Evolutionary conservation across 805 yeast genomes (phyloP), one percentile per base, ranked within the genome.

Genomic region (Pichia kluyveri): DNA sequence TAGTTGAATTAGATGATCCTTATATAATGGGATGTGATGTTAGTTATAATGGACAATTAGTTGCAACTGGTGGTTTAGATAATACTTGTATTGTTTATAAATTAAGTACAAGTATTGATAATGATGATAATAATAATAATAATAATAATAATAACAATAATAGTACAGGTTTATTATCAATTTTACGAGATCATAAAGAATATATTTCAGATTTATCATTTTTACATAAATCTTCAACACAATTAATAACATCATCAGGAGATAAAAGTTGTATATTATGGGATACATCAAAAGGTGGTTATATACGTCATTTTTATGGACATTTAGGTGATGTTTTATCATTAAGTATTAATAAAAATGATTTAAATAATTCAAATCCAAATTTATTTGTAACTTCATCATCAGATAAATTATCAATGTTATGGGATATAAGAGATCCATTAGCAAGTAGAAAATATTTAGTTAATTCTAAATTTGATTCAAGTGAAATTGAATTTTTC

Each of bases 61-160:
- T 83, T 7, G 96, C 95, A 0, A 75, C 83, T 51, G 96, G 86
- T 0, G 96, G 96, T 0, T 69, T 89, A 51, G 90, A 85, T 51
- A 89, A 89, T 60, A 74, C 77, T 30, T 82, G 95, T 58, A 79
- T 91, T 1, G 69, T 89, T 8, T 86, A 86, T 62, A 70, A 76
- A 32, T 60, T 76, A 14, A 26, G 58, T 47, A 11, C 47, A 1
- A 44, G 42, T 17, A 41, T 42, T 27, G 42, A 54, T 36, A 40
- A 51, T 17, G 19, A 43, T 28, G 51, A 30, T 11, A 30, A 10
- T 6, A 30, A 30, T 30, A 11, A 11, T 30, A 30, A 30, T 30
- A 30, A 30, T 30, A 30, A 5, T 5, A n/a, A n/a, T n/a, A 19
- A 19, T 19, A 19, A 19, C 23, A 19, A 53, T 26, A 44, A 41